Conservation (phyloP, 2,329 filamentous ascomycete species). For the Phialophora tarda region DNA sequence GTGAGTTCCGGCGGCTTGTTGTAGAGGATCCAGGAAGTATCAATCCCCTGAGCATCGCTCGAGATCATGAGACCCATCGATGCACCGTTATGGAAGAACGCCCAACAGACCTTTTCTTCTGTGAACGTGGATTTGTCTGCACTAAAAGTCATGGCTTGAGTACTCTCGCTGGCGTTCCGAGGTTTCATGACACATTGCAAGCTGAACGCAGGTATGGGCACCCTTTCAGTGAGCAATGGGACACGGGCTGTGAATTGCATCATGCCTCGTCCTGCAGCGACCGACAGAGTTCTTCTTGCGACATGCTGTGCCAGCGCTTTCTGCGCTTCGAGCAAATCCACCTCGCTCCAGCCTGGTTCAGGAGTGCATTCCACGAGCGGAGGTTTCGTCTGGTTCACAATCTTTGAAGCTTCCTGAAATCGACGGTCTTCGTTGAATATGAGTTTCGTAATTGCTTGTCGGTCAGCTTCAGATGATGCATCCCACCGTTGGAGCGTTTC, state of each 20-base stretch:
- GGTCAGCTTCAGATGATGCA: slow-evolving; percentile 81
- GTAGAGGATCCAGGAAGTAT: slow-evolving; percentile 98
- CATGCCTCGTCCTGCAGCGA: slow-evolving; percentile 84
- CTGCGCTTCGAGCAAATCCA: slow-evolving; percentile 87
- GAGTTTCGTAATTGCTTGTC: slow-evolving; percentile 79
- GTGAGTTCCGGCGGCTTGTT: slow-evolving; percentile 93
- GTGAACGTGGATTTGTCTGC: slow-evolving; percentile 86
- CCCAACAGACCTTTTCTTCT: slow-evolving; percentile 97
- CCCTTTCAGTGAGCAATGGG: slow-evolving; percentile 89
- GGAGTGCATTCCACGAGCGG: slow-evolving; percentile 78
- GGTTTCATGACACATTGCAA: slow-evolving; percentile 91
- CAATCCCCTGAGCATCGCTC: slow-evolving; percentile 85
- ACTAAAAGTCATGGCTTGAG: slow-evolving; percentile 62
- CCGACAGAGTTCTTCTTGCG: slow-evolving; percentile 83
- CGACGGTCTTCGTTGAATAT: slow-evolving; percentile 92
- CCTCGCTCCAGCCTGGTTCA: slow-evolving; percentile 79
- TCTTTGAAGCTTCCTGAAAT: slow-evolving; percentile 79
- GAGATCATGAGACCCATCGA: slow-evolving; percentile 93
- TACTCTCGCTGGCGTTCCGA: slow-evolving; percentile 71
- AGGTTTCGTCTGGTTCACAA: slow-evolving; percentile 84
- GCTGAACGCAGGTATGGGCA: slow-evolving; percentile 87
- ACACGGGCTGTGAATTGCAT: slow-evolving; percentile 86
- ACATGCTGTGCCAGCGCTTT: slow-evolving; percentile 87
- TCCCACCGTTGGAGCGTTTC: slow-evolving; percentile 66
- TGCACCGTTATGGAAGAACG: slow-evolving; percentile 96